Evolutionary conservation across 768 basidiomycete genomes (phyloP).

Genomic region (Imleria badia): DNA sequence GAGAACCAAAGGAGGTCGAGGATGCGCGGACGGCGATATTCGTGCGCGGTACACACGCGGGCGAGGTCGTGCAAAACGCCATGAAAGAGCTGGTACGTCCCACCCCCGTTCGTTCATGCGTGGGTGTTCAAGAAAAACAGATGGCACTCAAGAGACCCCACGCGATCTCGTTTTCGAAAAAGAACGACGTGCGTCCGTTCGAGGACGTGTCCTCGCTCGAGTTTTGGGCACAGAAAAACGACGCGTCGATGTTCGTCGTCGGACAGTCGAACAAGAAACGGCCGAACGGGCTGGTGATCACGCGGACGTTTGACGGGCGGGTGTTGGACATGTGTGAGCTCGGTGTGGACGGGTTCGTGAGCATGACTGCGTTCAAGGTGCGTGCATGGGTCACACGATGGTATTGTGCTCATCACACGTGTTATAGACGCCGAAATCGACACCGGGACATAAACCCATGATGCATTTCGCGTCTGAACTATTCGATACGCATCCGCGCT

Average conservation of each 20-base stretch:
- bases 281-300: constrained; percentile 83
- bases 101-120: no score
- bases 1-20: constrained; percentile 88
- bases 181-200: constrained; percentile 89
- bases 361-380: constrained; percentile 85
- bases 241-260: constrained; percentile 86
- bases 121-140: no score
- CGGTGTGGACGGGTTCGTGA: constrained; percentile 77
- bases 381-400: no score
- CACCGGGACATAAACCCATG: constrained; percentile 85
- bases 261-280: constrained; percentile 95
- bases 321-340: constrained; percentile 96
- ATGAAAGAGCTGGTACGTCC: constrained; percentile 85
- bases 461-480: constrained; percentile 96
- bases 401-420: neutral
- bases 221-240: constrained; percentile 94
- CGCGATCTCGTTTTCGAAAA: constrained; percentile 90
- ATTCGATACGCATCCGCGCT: constrained; percentile 93
- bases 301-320: constrained; percentile 80
- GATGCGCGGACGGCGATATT: constrained; percentile 87
- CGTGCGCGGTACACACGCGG: constrained; percentile 84
- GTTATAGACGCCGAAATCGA: constrained; percentile 72
- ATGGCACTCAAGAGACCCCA: constrained; percentile 93
- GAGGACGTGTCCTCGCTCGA: constrained; percentile 79
- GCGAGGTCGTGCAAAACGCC: constrained; percentile 72